Conservation (phyloP, 495 filamentous ascomycete genomes). For the Chaetomium cochliodes region DNA sequence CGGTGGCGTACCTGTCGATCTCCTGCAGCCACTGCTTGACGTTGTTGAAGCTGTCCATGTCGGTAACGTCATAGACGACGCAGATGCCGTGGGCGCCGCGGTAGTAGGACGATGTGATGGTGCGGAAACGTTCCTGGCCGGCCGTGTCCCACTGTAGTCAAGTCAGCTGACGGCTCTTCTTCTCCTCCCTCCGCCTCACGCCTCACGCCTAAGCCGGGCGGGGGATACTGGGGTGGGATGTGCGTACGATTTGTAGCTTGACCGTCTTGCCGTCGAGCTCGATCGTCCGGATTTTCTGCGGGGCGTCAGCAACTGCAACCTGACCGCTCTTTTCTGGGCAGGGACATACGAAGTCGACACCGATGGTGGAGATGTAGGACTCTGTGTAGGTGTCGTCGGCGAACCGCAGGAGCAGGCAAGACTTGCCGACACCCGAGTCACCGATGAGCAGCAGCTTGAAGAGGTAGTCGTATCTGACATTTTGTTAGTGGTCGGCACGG, state of each 20-base stretch:
- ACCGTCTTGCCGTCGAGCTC: slow-evolving; percentile 99
- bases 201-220: background rate
- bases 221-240: background rate
- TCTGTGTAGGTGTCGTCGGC: slow-evolving; percentile 99
- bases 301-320: slow-evolving; percentile 29
- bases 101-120: slow-evolving; percentile 99
- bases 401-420: slow-evolving; percentile 93
- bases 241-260: slow-evolving; percentile 95
- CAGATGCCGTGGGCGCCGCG: slow-evolving; percentile 97
- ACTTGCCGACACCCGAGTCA: slow-evolving; percentile 99
- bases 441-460: slow-evolving; percentile 99
- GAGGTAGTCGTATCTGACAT: slow-evolving; percentile 94
- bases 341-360: slow-evolving; percentile 89
- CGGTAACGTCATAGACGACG: slow-evolving; percentile 99
- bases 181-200: background rate
- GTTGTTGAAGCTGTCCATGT: slow-evolving; percentile 99
- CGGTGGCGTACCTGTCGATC: slow-evolving; percentile 97
- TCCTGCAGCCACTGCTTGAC: slow-evolving; percentile 99
- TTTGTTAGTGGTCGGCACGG: slow-evolving; percentile 20
- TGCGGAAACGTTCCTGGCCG: slow-evolving; percentile 98
- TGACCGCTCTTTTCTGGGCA: background rate
- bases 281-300: slow-evolving; percentile 98
- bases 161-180: slow-evolving; percentile 13
- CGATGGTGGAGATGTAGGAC: slow-evolving; percentile 99
- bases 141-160: slow-evolving; percentile 91